Conservation (phyloP, 495 filamentous ascomycete genomes). For the Chaetomium cochliodes region DNA sequence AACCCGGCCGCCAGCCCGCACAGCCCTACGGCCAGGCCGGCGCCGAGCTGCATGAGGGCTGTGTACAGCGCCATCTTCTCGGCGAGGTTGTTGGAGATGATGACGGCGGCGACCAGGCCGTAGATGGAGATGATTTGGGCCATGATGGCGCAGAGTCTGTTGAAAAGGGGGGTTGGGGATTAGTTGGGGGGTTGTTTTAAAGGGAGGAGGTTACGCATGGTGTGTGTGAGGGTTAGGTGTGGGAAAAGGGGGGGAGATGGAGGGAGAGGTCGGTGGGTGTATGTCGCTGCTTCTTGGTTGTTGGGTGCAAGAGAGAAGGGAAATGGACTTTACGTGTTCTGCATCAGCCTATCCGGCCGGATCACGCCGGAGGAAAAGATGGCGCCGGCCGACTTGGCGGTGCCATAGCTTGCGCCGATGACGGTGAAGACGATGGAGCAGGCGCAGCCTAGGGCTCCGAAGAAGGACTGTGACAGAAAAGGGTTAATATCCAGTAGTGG, state of each 20-base stretch:
- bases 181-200: background rate
- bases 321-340: conserved; percentile 44
- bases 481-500: background rate
- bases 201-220: background rate
- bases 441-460: conserved; percentile 50
- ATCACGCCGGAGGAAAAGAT: conserved; percentile 63
- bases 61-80: conserved; percentile 50
- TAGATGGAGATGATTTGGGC: conserved; percentile 70
- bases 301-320: background rate
- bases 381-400: conserved; percentile 76
- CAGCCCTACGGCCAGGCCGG: conserved; percentile 49
- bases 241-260: no score
- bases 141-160: conserved; percentile 65
- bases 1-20: conserved; percentile 79
- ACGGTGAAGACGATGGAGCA: conserved; percentile 68
- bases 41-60: conserved; percentile 48
- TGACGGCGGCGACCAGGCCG: conserved; percentile 50
- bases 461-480: conserved; percentile 41
- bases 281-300: background rate
- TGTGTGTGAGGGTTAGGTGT: background rate
- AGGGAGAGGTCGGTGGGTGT: background rate
- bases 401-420: conserved; percentile 88
- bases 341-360: conserved; percentile 81
- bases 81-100: conserved; percentile 45
- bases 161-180: background rate